Base-by-base conservation (phyloP, 2,329 filamentous ascomycete species). In the Phaeosphaeriaceae sp. region DNA sequence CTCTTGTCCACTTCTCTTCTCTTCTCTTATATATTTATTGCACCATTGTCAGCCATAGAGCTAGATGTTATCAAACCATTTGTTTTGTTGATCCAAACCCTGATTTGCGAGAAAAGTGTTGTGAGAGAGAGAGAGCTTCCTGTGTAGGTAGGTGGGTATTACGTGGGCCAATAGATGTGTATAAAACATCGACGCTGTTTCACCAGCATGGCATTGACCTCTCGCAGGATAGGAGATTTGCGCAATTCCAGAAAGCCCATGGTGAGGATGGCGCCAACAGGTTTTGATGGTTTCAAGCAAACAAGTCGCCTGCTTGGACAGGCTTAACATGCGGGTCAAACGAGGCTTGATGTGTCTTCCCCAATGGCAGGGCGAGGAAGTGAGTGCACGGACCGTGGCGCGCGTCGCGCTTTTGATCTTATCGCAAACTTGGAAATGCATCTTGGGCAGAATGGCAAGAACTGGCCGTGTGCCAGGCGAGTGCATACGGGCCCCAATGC, bases 201-300 rank as follows among this genome's bases (percentile, higher is more conserved):
- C 23, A 26, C 23, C 23, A 11, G 23, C 23, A 26, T 26, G 23
- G 23, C 23, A 26, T 26, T 26, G 23, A 26, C 23, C 23, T 2
- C 23, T 8, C 23, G 7, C 23, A 8, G 11, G 23, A 26, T 26
- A 11, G 23, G 23, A 26, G 23, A 26, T 26, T 26, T 26, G 23
- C 23, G 23, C 23, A 26, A 26, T 6, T 11, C 23, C 23, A 26
- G 23, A 26, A 26, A 26, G 23, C 6, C 23, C 23, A 26, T 26
- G 23, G 7, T 11, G 23, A 26, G 23, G 23, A 11, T 26, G 23
- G 23, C 23, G 29, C 30, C 40, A 35, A 23, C 40, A 29, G n/a
- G 18, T 16, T 18, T 18, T 20, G 36, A 9, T 20, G 29, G 46
- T 49, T 43, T 49, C 50, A 53, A 49, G 46, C 45, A 44, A 44